These are phyloP conservation scores for Cryptococcus sp. DNA, from an alignment of 1,284 basidiomycete genomes.

Conservation along the genomic window DNA sequence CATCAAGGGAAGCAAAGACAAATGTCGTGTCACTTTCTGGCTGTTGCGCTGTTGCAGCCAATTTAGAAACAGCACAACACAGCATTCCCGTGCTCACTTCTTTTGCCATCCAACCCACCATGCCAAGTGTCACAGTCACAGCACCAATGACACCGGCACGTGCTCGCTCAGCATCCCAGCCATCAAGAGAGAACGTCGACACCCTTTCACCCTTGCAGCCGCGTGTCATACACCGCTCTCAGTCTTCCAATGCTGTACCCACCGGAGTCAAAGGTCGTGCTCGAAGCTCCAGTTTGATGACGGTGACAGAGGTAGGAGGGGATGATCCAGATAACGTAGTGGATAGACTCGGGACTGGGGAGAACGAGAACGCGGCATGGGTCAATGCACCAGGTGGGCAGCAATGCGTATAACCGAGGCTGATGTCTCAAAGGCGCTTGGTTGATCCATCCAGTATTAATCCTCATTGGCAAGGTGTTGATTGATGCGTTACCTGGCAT, in stretches of 20 bases:
- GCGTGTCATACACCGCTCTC: constrained; percentile 23
- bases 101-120: not conserved
- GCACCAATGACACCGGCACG: constrained; percentile 37
- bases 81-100: too few relatives aligned
- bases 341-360: constrained; percentile 73
- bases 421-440: constrained; percentile 75
- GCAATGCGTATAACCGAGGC: not conserved
- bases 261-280: constrained; percentile 58
- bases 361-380: constrained; percentile 96
- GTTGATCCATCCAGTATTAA: constrained; percentile 95
- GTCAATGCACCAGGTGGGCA: constrained; percentile 91
- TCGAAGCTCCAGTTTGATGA: constrained; percentile 77
- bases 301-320: constrained; percentile 82
- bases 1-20: too few relatives aligned
- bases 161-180: constrained; percentile 49
- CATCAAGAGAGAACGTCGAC: constrained; percentile 45
- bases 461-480: constrained; percentile 84
- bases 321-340: constrained; percentile 74
- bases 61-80: too few relatives aligned
- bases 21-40: too few relatives aligned
- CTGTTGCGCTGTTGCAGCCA: too few relatives aligned
- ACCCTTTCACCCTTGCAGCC: constrained; percentile 20
- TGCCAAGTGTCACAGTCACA: constrained; percentile 34
- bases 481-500: constrained; percentile 94
- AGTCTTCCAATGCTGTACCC: constrained; percentile 25